Evolutionary conservation across 2,329 filamentous ascomycete genomes (phyloP).

Genomic region (Aspergillus puulaauensis): DNA sequence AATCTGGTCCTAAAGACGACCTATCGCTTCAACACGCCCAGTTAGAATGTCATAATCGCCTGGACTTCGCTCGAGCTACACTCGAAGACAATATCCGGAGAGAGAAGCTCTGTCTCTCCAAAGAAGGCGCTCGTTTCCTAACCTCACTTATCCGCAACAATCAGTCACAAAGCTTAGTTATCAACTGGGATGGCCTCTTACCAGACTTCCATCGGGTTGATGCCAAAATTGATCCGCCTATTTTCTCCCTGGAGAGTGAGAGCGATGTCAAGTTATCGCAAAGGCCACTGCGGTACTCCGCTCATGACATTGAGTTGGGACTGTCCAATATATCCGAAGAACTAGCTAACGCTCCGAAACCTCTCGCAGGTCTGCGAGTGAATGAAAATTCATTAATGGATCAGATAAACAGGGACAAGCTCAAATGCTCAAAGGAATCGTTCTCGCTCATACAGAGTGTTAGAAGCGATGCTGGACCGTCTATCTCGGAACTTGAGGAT

Average conservation of each 20-base stretch:
- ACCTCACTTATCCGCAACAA: constrained; percentile 27
- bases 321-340: background rate
- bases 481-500: constrained; percentile 22
- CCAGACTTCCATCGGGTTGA: constrained; percentile 20
- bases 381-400: background rate
- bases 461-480: constrained; percentile 22
- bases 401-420: constrained; percentile 20
- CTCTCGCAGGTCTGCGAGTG: background rate
- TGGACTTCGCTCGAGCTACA: constrained; percentile 11
- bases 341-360: background rate
- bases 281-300: constrained; percentile 3
- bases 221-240: constrained; percentile 48
- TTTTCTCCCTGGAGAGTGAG: constrained; percentile 46
- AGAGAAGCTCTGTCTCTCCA: constrained; percentile 37
- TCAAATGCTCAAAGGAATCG: constrained; percentile 24
- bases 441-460: constrained; percentile 30
- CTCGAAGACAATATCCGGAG: constrained; percentile 15
- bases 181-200: constrained; percentile 21
- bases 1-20: constrained; percentile 8
- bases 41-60: constrained; percentile 15
- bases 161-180: constrained; percentile 8
- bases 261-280: constrained; percentile 45
- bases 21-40: constrained; percentile 19
- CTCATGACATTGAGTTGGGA: background rate
- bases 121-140: constrained; percentile 30